Percentiles rank a stretch among this genome's conserved stretches.
Evolutionary conservation across 2,329 filamentous ascomycete genomes (phyloP).

Genomic region (Xylaria sp.): DNA sequence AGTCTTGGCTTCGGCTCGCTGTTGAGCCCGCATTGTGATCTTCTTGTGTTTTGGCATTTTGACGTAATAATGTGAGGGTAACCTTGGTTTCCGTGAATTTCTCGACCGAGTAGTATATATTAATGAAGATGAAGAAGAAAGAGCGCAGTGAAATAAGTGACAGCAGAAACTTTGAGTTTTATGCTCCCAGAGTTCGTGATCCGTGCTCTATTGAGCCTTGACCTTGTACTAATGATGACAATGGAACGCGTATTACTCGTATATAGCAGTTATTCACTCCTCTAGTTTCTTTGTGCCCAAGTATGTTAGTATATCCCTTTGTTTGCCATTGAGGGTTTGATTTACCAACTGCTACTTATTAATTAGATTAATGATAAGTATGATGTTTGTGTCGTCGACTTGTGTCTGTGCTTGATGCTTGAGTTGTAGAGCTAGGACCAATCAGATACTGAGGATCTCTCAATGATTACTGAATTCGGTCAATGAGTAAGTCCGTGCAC

Average conservation of each 20-base stretch:
- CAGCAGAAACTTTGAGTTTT: background rate
- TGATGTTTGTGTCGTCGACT: background rate
- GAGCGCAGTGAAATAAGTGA: background rate
- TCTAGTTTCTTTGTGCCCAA: background rate
- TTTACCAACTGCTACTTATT: background rate
- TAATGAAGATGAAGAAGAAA: background rate
- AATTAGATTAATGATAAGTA: too few relatives aligned
- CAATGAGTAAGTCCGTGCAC: background rate
- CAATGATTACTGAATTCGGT: conserved; percentile 32
- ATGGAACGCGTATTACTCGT: background rate
- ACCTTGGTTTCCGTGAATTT: background rate
- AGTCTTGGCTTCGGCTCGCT: conserved; percentile 8
- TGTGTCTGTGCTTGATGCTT: background rate
- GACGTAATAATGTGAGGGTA: background rate
- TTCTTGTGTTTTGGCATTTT: conserved; percentile 25
- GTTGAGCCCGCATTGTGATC: background rate
- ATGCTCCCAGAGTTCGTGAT: background rate
- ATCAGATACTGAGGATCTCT: conserved; percentile 23
- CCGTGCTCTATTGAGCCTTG: background rate
- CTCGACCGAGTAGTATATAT: background rate
- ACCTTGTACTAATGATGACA: background rate
- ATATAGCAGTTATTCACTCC: background rate
- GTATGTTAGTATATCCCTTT: background rate
- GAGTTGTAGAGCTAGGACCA: conserved; percentile 7
- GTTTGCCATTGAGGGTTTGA: background rate